Base-by-base conservation (phyloP, 140 eudicot species). In the Erigeron philadelphicus region DNA sequence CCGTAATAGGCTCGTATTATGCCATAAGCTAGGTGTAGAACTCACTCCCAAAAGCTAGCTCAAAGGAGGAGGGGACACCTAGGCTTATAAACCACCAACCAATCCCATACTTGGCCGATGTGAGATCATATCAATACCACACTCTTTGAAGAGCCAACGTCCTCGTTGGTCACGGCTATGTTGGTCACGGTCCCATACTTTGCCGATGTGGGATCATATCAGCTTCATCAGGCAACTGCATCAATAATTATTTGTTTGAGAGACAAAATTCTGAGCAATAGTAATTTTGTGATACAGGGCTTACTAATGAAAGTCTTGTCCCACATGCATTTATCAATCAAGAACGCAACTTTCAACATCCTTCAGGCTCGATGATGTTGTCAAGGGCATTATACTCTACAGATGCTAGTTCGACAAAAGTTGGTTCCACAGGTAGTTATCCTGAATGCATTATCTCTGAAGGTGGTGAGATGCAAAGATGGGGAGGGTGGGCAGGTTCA, bases 331-430 rank as follows among this genome's bases (percentile, higher is more conserved):
- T 44, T 9, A 53, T 66, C 66, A 15, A 35, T 56, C 74, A 38
- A 70, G 64, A 65, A 61, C 52, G 21, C 61, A 25, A 45, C 16
- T 9, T 35, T 43, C 72, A 18, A 50, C 59, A 50, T 71, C 74
- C 69, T 15, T 17, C 73, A 38, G 45, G 67, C 56, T 69, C 64
- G 17, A 64, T 60, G 75, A 25, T 79, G 79, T 59, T 79, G 61
- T 80, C 77, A 18, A 83, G 63, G 74, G 85, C 84, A 59, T 79
- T 74, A 15, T 89, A 66, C 75, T 82, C 83, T 72, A 62, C 96
- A 3, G 84, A 68, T 47, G 76, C 83, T 19, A 64, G 40, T 45
- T 71, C 61, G 6, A 58, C 58, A 38, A 84, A 78, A 78, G 79
- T 41, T 13, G 63, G 56, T 31, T 67, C 85, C 40, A 64, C 82